A percentile compares a stretch with the other conserved stretches of the same genome.
These are phyloP conservation scores for Gnomoniopsis smithogilvyi DNA, from an alignment of 2,329 filamentous ascomycete species.

Conservation along the genomic window DNA sequence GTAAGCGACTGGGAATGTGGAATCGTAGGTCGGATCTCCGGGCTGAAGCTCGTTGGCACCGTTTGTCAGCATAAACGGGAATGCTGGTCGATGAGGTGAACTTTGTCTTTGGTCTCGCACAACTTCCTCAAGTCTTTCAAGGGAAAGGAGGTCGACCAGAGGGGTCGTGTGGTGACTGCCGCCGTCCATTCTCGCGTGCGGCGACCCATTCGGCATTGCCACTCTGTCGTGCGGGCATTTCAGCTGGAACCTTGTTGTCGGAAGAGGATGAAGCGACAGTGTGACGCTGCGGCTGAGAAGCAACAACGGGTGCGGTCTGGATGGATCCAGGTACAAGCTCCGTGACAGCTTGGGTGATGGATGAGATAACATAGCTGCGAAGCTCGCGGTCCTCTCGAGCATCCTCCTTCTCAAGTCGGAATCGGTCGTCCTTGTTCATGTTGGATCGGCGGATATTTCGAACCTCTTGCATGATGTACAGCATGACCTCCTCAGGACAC, in stretches of 20 bases:
- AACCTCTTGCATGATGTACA: constrained; percentile 91
- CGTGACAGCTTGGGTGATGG: constrained; percentile 70
- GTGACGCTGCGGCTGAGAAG: constrained; percentile 24
- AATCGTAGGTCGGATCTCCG: neutral
- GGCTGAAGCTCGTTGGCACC: neutral
- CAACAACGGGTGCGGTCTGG: constrained; percentile 18
- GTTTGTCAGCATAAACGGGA: neutral
- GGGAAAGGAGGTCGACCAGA: constrained; percentile 17
- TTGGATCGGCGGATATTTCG: constrained; percentile 78
- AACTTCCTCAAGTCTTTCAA: neutral
- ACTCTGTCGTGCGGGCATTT: constrained; percentile 47
- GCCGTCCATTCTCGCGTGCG: constrained; percentile 31
- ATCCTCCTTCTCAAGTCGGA: constrained; percentile 78
- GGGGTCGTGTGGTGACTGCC: constrained; percentile 22
- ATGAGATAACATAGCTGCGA: constrained; percentile 68
- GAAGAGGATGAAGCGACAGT: constrained; percentile 30
- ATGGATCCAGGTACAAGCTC: constrained; percentile 55
- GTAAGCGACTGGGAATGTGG: neutral
- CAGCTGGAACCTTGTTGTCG: constrained; percentile 59
- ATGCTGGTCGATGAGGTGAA: neutral
- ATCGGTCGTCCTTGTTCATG: constrained; percentile 81
- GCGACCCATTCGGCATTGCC: constrained; percentile 35
- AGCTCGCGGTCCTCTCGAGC: constrained; percentile 72
- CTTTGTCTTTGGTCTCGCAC: neutral
- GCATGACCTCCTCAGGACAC: constrained; percentile 83